These are phyloP conservation scores for Chrysosphaeria jannelii DNA, from an alignment of 2,329 filamentous ascomycete genomes.

Conservation along the genomic window DNA sequence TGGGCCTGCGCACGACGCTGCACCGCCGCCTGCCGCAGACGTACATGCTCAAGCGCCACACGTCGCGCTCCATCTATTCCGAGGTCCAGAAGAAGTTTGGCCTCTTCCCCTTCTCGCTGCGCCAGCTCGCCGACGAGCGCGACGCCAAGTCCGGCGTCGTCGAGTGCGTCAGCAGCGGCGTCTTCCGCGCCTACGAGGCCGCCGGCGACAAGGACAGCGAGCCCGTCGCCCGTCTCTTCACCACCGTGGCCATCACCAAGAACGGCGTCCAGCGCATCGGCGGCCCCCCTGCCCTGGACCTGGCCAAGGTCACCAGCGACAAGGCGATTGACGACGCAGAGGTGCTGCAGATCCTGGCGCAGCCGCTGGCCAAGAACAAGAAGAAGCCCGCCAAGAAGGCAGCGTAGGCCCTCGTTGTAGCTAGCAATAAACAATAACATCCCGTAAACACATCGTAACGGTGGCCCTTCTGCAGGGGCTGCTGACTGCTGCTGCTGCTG, in stretches of 20 bases:
- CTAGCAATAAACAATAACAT: too few relatives aligned
- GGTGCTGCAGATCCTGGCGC: constrained; percentile 77
- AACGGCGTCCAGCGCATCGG: constrained; percentile 77
- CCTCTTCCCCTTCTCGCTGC: constrained; percentile 87
- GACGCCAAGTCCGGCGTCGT: constrained; percentile 86
- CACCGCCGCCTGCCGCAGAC: constrained; percentile 81
- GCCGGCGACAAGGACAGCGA: constrained; percentile 76
- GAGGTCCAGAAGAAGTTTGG: constrained; percentile 96
- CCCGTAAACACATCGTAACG: too few relatives aligned
- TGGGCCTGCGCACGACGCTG: constrained; percentile 66
- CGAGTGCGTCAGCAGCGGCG: constrained; percentile 78
- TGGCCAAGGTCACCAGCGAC: constrained; percentile 66
- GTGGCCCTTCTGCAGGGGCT: too few relatives aligned
- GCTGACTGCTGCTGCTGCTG: too few relatives aligned
- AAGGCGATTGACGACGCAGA: constrained; percentile 97
- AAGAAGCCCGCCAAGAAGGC: constrained; percentile 22
- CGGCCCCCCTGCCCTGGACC: constrained; percentile 42
- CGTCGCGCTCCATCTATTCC: constrained; percentile 70
- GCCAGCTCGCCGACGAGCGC: constrained; percentile 89
- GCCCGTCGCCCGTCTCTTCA: constrained; percentile 63
- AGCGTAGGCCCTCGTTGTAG: constrained; percentile 3
- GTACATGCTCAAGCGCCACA: constrained; percentile 79
- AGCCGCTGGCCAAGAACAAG: constrained; percentile 55
- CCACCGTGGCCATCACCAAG: constrained; percentile 87
- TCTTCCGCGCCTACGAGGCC: constrained; percentile 87